Percentiles rank a stretch among this genome's conserved stretches.
These are phyloP conservation scores for Flagelloscypha sp. DNA, from an alignment of 768 basidiomycete species.

Conservation along the genomic window DNA sequence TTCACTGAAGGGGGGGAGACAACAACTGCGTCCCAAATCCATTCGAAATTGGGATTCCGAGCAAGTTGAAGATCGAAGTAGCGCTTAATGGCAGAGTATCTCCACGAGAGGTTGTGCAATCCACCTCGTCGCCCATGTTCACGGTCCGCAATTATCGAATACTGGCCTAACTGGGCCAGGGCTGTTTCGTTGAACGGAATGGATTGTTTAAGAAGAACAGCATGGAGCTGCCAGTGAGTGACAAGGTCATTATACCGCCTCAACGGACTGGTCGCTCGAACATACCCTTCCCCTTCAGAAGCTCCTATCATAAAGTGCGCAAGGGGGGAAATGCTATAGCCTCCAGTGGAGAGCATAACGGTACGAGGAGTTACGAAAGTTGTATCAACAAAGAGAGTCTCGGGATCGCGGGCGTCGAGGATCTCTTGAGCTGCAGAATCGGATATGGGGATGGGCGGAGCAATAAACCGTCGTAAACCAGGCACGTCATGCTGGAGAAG, in stretches of 20 bases:
- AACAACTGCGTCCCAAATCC: no score
- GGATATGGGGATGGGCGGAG: slow-evolving; percentile 20
- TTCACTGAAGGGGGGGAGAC: no score
- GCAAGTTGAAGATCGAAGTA: no score
- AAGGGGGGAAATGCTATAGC: slow-evolving; percentile 44
- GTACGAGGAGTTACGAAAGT: slow-evolving; percentile 24
- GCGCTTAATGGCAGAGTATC: no score
- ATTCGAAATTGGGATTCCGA: no score
- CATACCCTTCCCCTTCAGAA: slow-evolving; percentile 71
- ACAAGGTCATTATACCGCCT: slow-evolving; percentile 78
- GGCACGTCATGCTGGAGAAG: slow-evolving; percentile 51
- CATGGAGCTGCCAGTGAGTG: slow-evolving; percentile 91
- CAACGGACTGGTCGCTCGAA: slow-evolving; percentile 78
- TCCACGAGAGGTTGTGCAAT: no score
- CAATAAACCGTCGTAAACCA: slow-evolving; percentile 48
- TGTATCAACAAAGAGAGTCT: slow-evolving; percentile 36
- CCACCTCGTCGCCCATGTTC: no score
- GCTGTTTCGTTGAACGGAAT: no score
- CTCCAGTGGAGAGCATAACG: slow-evolving; percentile 26
- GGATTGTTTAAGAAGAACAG: slow-evolving; percentile 62
- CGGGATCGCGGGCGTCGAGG: slow-evolving; percentile 36
- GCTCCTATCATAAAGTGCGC: slow-evolving; percentile 66
- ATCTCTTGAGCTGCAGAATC: slow-evolving; percentile 36
- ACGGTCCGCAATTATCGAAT: no score
- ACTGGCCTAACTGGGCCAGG: no score